Evolutionary conservation across 2,329 filamentous ascomycete genomes (phyloP).

Genomic region (Clarireedia paspali): DNA sequence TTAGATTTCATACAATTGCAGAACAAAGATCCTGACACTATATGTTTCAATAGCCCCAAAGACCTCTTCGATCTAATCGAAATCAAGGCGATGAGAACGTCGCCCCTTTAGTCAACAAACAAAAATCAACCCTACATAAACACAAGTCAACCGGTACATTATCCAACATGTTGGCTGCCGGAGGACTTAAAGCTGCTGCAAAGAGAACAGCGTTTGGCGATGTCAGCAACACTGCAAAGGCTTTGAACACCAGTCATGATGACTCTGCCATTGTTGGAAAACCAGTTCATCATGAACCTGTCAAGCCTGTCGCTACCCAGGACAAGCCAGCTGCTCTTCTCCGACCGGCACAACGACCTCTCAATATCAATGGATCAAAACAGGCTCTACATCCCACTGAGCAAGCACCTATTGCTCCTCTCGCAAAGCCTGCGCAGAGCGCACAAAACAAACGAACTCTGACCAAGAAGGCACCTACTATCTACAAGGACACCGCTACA

Average conservation of each 20-base stretch:
- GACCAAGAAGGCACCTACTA: conserved; percentile 43
- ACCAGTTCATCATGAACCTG: conserved; percentile 23
- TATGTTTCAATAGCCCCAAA: conserved; percentile 53
- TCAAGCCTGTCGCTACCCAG: conserved; percentile 23
- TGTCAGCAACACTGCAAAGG: conserved; percentile 59
- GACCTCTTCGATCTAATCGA: conserved; percentile 51
- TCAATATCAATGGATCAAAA: conserved; percentile 26
- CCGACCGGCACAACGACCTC: conserved; percentile 55
- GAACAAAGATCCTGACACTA: conserved; percentile 21
- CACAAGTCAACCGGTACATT: conserved; percentile 72
- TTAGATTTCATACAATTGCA: conserved; percentile 7
- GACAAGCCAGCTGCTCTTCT: conserved; percentile 39
- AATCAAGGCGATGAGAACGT: conserved; percentile 65
- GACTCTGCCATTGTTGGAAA: conserved; percentile 45
- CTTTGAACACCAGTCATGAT: conserved; percentile 40
- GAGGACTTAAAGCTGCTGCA: conserved; percentile 52
- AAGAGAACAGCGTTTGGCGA: conserved; percentile 79
- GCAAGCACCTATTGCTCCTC: conserved; percentile 8
- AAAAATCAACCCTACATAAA: conserved; percentile 52
- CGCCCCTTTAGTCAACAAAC: conserved; percentile 41
- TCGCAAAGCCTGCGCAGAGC: conserved; percentile 27
- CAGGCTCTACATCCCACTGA: conserved; percentile 4
- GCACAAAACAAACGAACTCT: conserved; percentile 31
- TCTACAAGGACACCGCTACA: conserved; percentile 45
- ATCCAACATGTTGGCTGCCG: conserved; percentile 41